Percentiles rank a stretch among this genome's conserved stretches.
Evolutionary conservation across 2,329 filamentous ascomycete genomes (phyloP).

Genomic region (Colletotrichum sp.): DNA sequence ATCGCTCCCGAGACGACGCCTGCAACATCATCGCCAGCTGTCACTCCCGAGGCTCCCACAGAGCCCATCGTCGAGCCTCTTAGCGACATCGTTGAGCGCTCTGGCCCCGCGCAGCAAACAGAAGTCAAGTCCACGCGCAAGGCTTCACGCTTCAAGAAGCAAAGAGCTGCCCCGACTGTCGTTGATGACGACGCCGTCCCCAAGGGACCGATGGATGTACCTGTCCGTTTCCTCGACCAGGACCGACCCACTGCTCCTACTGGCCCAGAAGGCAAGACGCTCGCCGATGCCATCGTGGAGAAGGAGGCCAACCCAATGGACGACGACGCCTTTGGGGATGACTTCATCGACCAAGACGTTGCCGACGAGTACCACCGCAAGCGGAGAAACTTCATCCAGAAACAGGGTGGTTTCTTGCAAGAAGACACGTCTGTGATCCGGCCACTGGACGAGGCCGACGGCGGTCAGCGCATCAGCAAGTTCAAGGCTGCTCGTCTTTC

Average conservation of each 20-base stretch:
- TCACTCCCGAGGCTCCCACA: slow-evolving; percentile 19
- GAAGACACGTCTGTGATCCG: slow-evolving; percentile 72
- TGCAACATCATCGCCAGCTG: neutral
- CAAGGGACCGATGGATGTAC: slow-evolving; percentile 50
- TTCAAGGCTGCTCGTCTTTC: slow-evolving; percentile 75
- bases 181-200: slow-evolving; percentile 34
- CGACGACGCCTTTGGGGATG: slow-evolving; percentile 50
- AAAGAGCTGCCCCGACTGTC: slow-evolving; percentile 7
- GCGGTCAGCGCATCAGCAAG: slow-evolving; percentile 69
- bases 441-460: slow-evolving; percentile 71
- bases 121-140: slow-evolving; percentile 39
- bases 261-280: slow-evolving; percentile 56
- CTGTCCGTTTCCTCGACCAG: slow-evolving; percentile 42
- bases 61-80: slow-evolving; percentile 50
- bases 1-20: slow-evolving; percentile 55
- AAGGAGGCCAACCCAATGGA: slow-evolving; percentile 44
- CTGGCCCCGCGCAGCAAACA: slow-evolving; percentile 24
- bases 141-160: slow-evolving; percentile 58
- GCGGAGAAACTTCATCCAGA: slow-evolving; percentile 82
- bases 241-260: slow-evolving; percentile 45
- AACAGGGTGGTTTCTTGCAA: slow-evolving; percentile 80
- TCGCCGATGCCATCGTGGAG: slow-evolving; percentile 67
- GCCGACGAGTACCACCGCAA: slow-evolving; percentile 82
- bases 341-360: slow-evolving; percentile 77
- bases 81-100: slow-evolving; percentile 58